phyloP scores from a whole-genome alignment of 1,284 basidiomycete genomes.

The Neotropicomus parvogracilis region DNA sequence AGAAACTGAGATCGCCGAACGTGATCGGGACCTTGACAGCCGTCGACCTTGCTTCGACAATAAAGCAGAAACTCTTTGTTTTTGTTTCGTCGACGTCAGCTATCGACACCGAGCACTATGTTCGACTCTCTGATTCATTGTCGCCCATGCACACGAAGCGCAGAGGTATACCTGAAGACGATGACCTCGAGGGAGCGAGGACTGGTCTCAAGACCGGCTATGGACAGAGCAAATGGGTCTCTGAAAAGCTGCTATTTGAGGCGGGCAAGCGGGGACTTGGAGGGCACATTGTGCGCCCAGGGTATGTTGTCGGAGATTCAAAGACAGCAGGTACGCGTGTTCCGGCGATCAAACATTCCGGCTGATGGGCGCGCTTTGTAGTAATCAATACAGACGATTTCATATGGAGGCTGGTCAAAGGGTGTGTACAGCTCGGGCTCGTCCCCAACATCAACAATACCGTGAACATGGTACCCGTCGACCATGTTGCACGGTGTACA shows the following conservation, averaged over 20 bases:
- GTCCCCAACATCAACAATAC: slow-evolving; percentile 98
- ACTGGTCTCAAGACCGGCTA: slow-evolving; percentile 85
- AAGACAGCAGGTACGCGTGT: slow-evolving; percentile 66
- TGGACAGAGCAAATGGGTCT: slow-evolving; percentile 98
- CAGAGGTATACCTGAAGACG: slow-evolving; percentile 80
- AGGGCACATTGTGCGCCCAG: slow-evolving; percentile 90
- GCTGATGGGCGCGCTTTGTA: slow-evolving; percentile 27
- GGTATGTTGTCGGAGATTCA: slow-evolving; percentile 96
- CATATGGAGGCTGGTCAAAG: slow-evolving; percentile 97
- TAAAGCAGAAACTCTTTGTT: slow-evolving; percentile 78
- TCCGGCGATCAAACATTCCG: slow-evolving; percentile 5
- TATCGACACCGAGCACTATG: slow-evolving; percentile 89
- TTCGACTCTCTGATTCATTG: slow-evolving; percentile 77
- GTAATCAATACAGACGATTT: slow-evolving; percentile 99
- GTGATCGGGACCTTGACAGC: slow-evolving; percentile 86
- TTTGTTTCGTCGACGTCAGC: slow-evolving; percentile 96
- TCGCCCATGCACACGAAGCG: slow-evolving; percentile 42
- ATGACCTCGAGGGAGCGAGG: slow-evolving; percentile 88
- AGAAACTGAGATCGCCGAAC: slow-evolving; percentile 88
- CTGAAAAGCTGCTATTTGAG: slow-evolving; percentile 91
- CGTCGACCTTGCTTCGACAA: slow-evolving; percentile 73
- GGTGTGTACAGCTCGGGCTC: slow-evolving; percentile 92
- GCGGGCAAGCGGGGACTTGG: slow-evolving; percentile 82
- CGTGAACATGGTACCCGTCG: slow-evolving; percentile 97
- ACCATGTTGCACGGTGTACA: slow-evolving; percentile 88